Evolutionary conservation across 2,329 filamentous ascomycete species (phyloP).

Genomic region (Tolypocladium guangdongense): DNA sequence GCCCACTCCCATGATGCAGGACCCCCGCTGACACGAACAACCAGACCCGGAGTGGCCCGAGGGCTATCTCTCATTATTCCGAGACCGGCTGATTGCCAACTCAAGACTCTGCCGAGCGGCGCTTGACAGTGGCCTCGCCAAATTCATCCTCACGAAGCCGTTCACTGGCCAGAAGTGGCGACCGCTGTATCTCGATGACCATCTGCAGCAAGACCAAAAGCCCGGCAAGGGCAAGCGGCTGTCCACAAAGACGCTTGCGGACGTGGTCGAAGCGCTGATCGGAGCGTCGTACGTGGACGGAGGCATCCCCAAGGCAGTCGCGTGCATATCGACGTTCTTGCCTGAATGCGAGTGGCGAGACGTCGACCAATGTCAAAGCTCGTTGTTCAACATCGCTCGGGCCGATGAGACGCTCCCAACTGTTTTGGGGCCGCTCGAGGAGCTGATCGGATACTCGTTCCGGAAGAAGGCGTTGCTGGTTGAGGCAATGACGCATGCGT

Average conservation of each 20-base stretch:
- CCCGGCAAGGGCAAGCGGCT: slow-evolving; percentile 26
- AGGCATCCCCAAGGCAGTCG: slow-evolving; percentile 49
- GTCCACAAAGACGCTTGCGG: slow-evolving; percentile 73
- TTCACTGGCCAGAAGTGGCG: slow-evolving; percentile 67
- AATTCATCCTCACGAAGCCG: slow-evolving; percentile 56
- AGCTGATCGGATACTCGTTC: slow-evolving; percentile 63
- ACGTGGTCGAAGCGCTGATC: slow-evolving; percentile 77
- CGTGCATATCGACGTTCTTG: slow-evolving; percentile 57
- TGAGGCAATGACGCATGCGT: slow-evolving; percentile 74
- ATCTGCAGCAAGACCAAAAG: slow-evolving; percentile 11
- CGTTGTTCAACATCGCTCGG: slow-evolving; percentile 32
- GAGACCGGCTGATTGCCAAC: slow-evolving; percentile 66
- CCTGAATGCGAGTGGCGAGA: slow-evolving; percentile 44
- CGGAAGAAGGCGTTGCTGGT: slow-evolving; percentile 54
- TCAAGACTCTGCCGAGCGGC: slow-evolving; percentile 57
- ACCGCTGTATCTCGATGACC: slow-evolving; percentile 43
- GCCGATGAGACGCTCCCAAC: slow-evolving; percentile 23
- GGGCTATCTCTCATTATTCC: slow-evolving; percentile 57
- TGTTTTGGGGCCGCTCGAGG: slow-evolving; percentile 43
- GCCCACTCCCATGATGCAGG: neutral
- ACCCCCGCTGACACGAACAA: slow-evolving; percentile 5
- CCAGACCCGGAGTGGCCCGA: slow-evolving; percentile 62
- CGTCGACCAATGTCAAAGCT: slow-evolving; percentile 27
- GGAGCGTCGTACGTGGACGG: slow-evolving; percentile 64
- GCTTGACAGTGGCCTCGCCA: slow-evolving; percentile 51